A percentile compares a stretch with the other conserved stretches of the same genome.
Conservation (phyloP, 352 stramenopile genomes). For the Pythium myriotylum region DNA sequence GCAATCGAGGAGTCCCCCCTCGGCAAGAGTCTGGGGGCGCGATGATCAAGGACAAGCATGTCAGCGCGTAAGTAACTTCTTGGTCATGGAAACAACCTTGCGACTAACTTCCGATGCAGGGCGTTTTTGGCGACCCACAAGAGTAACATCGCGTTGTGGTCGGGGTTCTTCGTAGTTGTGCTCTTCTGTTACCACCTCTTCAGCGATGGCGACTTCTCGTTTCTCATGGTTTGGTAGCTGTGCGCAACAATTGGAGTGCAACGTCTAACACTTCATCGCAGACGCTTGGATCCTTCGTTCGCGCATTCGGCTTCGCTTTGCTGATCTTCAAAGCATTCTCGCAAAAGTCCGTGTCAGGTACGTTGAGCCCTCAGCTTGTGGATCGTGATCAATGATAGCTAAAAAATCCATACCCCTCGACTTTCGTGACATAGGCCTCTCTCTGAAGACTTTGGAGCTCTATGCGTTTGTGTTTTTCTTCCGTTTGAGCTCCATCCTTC, state of each 20-base stretch:
- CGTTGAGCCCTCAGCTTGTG: too few relatives aligned
- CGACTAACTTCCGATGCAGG: constrained; percentile 22
- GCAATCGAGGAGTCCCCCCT: background rate
- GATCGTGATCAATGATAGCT: background rate
- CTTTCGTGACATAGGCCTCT: constrained; percentile 63
- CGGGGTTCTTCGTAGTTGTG: constrained; percentile 93
- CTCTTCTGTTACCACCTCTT: constrained; percentile 97
- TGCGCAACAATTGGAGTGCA: background rate
- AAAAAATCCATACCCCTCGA: background rate
- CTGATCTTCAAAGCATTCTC: constrained; percentile 96
- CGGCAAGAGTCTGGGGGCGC: background rate
- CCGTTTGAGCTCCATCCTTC: constrained; percentile 96
- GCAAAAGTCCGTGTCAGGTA: constrained; percentile 85
- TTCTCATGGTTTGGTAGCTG: constrained; percentile 91
- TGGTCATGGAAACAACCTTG: background rate
- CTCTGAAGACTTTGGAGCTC: constrained; percentile 97
- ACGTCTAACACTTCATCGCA: constrained; percentile 29
- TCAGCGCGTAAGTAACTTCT: constrained; percentile 26
- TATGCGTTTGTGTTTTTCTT: constrained; percentile 98
- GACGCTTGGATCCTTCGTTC: constrained; percentile 91
- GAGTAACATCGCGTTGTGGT: constrained; percentile 96
- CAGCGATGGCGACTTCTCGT: constrained; percentile 98
- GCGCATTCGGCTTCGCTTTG: constrained; percentile 91
- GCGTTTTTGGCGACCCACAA: constrained; percentile 89
- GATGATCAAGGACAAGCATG: constrained; percentile 40